Base-by-base conservation (phyloP, 495 filamentous ascomycete genomes). In the Daldinia vernicosa region DNA sequence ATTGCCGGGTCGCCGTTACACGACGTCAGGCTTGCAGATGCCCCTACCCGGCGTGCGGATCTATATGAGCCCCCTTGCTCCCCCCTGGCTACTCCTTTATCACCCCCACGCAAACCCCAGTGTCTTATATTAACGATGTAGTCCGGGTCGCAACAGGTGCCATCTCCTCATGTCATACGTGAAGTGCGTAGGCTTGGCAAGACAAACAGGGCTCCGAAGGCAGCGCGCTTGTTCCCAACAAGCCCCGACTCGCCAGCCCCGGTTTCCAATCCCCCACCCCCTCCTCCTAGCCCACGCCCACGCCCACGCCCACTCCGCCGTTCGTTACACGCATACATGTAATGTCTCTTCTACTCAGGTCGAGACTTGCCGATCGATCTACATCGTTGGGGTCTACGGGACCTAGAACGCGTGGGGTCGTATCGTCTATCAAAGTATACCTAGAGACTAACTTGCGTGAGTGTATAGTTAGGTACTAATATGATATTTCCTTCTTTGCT, bases 41-140 rank as follows among this genome's bases (percentile, higher is more conserved):
- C 17, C 55, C 54, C 60, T 72, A 72, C 64, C 69, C 64, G 69
- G 61, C 11, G 37, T 22, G 43, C 53, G 60, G 59, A 55, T 64
- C 69, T 22, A 22, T 33, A 58, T 59, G 47, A 60, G 15, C 39
- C 39, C 58, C 53, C 59, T 32, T 30, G 37, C 27, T 28, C 32
- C 35, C 61, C 47, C 60, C 22, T 40, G 1, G 14, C 7, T 54
- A 26, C 50, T 30, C n/a, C n/a, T 51, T 19, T 43, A 22, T 47
- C 15, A 57, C 68, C 68, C 68, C 68, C 68, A 66, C 62, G 56
- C 51, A n/a, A n/a, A n/a, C 28, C 61, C 32, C 17, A 35, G 47
- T 56, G 43, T 51, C 63, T 62, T 55, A 61, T 57, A 66, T 59
- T 66, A 37, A 55, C 27, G 27, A 35, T 33, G 32, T 60, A 27